Conservation (phyloP, 2,329 filamentous ascomycete genomes). For the Esteya vermicola region DNA sequence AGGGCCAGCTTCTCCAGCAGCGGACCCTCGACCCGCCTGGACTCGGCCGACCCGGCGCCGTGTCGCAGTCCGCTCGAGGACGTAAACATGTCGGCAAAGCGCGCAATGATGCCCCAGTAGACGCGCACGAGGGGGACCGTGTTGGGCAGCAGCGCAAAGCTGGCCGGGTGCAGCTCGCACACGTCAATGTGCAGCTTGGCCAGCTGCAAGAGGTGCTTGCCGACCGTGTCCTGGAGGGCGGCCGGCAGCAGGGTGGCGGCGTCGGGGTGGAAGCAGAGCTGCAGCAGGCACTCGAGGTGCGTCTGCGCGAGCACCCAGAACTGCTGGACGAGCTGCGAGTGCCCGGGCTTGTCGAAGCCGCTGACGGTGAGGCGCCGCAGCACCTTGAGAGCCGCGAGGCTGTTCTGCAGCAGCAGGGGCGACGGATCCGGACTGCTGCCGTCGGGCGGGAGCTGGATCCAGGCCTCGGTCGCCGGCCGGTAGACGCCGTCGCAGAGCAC, state of each 20-base stretch:
- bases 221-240: conserved; percentile 47
- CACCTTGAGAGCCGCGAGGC: conserved; percentile 63
- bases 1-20: conserved; percentile 68
- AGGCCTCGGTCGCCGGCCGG: conserved; percentile 53
- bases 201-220: conserved; percentile 79
- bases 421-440: conserved; percentile 25
- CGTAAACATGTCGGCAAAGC: conserved; percentile 62
- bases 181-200: conserved; percentile 86
- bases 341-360: conserved; percentile 74
- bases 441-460: conserved; percentile 47
- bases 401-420: conserved; percentile 60
- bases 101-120: conserved; percentile 73
- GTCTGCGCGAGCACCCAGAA: conserved; percentile 70
- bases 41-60: conserved; percentile 20
- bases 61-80: conserved; percentile 42
- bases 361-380: conserved; percentile 64
- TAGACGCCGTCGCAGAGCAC: conserved; percentile 71
- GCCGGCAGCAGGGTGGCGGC: conserved; percentile 34
- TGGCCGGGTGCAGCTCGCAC: conserved; percentile 62
- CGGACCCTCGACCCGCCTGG: conserved; percentile 38
- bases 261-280: conserved; percentile 35
- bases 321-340: conserved; percentile 58
- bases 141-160: conserved; percentile 70
- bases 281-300: conserved; percentile 67
- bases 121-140: conserved; percentile 62